Evolutionary conservation across 306 rosid genomes (phyloP).

Genomic region (Rubus parviflorus): DNA sequence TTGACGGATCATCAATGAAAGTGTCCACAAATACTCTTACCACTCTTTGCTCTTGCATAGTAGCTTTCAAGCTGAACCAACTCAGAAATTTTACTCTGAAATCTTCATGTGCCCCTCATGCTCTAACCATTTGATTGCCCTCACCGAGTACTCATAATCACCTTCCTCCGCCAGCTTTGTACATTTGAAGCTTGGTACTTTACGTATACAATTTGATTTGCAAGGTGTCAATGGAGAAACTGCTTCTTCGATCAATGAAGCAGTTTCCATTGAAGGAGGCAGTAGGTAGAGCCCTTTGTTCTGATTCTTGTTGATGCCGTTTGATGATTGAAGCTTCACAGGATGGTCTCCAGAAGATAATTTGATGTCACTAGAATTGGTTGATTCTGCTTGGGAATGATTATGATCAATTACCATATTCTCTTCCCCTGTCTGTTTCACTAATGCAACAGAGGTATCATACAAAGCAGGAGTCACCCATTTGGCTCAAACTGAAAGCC

Average conservation of each 20-base stretch:
- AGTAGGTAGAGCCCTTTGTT: constrained; percentile 40
- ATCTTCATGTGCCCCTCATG: constrained; percentile 57
- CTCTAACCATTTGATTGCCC: constrained; percentile 76
- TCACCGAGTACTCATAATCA: constrained; percentile 74
- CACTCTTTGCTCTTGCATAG: constrained; percentile 72
- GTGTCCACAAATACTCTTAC: constrained; percentile 81
- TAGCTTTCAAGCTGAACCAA: constrained; percentile 94
- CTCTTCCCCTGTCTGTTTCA: constrained; percentile 31
- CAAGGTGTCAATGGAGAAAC: constrained; percentile 72
- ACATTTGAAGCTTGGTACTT: constrained; percentile 29
- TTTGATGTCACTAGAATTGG: constrained; percentile 46
- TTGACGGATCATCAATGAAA: constrained; percentile 73
- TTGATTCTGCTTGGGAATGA: constrained; percentile 46
- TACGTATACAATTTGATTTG: constrained; percentile 45
- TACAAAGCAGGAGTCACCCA: constrained; percentile 62
- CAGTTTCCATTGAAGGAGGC: constrained; percentile 34
- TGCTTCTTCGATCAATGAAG: constrained; percentile 18
- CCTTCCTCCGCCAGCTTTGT: constrained; percentile 54
- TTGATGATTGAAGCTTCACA: constrained; percentile 27
- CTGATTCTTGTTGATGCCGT: constrained; percentile 38
- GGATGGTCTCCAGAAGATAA: constrained; percentile 29
- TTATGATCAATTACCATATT: constrained; percentile 32
- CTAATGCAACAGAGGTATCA: constrained; percentile 26
- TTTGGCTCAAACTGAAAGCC: constrained; percentile 18
- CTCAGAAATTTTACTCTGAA: constrained; percentile 81